phyloP scores from a whole-genome alignment of 257 asterid genomes.

The Ilex aquifolium region DNA sequence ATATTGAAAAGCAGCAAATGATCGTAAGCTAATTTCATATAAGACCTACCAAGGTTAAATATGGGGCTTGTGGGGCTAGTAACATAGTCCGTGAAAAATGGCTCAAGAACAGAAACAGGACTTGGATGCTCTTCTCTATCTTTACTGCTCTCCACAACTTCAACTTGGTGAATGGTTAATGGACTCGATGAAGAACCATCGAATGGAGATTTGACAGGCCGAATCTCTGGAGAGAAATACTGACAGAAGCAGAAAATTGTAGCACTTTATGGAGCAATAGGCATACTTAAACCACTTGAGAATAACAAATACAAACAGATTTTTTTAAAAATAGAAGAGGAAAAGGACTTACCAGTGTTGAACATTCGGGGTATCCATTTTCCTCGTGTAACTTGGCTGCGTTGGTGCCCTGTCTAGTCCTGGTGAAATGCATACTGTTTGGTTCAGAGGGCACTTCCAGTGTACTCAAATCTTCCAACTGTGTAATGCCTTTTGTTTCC shows the following conservation, averaged over 20 bases:
- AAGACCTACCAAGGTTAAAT: slow-evolving; percentile 36
- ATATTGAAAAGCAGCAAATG: not conserved
- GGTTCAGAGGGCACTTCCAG: slow-evolving; percentile 16
- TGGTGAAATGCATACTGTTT: slow-evolving; percentile 8
- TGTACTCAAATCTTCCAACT: slow-evolving; percentile 5
- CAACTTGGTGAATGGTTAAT: slow-evolving; percentile 24
- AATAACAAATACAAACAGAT: not conserved
- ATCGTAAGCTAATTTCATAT: not conserved
- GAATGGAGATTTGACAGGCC: slow-evolving; percentile 29
- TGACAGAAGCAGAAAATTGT: slow-evolving; percentile 15
- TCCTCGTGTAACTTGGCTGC: slow-evolving; percentile 18
- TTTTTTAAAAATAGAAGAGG: slow-evolving; percentile 1
- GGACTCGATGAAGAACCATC: slow-evolving; percentile 35
- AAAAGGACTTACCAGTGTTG: slow-evolving; percentile 26
- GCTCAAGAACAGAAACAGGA: slow-evolving; percentile 82
- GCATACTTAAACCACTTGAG: not conserved
- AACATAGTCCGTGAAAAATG: slow-evolving; percentile 44
- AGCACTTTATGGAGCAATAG: slow-evolving; percentile 1
- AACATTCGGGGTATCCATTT: slow-evolving; percentile 12
- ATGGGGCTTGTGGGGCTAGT: slow-evolving; percentile 40
- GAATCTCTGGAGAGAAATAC: slow-evolving; percentile 39
- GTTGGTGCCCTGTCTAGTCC: slow-evolving; percentile 6
- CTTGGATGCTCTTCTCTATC: slow-evolving; percentile 62
- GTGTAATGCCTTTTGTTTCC: slow-evolving; percentile 13
- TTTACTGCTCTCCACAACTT: slow-evolving; percentile 27